A percentile compares a stretch with the other conserved stretches of the same genome.
Evolutionary conservation across 140 eudicot genomes (phyloP).

Genomic region (Bidens hawaiensis): DNA sequence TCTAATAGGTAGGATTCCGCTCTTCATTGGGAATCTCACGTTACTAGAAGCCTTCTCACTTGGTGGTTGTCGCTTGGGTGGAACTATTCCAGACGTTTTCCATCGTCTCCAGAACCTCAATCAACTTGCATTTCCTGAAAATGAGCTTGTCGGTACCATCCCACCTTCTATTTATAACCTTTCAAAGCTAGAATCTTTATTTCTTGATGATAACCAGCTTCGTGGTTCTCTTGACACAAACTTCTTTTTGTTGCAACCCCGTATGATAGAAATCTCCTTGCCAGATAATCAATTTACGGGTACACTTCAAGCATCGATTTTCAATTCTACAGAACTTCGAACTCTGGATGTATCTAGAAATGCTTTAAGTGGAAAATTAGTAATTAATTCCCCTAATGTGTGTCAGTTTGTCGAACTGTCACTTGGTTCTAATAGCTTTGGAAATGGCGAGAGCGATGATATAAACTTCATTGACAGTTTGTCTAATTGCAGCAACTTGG

Average conservation of each 20-base stretch:
- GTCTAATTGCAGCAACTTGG: constrained; percentile 11
- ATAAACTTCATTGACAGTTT: constrained; percentile 10
- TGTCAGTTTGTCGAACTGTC: background rate
- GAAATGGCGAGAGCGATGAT: constrained; percentile 5
- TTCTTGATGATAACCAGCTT: constrained; percentile 3
- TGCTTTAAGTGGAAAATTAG: background rate
- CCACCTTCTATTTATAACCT: constrained; percentile 25
- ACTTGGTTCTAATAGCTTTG: constrained; percentile 12
- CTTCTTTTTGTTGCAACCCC: constrained; percentile 6
- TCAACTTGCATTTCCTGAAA: background rate
- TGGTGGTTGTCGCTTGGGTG: background rate
- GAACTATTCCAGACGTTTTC: constrained; percentile 16
- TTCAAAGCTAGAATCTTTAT: background rate
- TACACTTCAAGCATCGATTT: constrained; percentile 21
- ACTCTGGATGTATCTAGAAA: background rate
- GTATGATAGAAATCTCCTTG: background rate
- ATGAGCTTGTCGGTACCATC: constrained; percentile 21
- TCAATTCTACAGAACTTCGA: too few species aligned
- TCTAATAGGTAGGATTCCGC: constrained; percentile 9
- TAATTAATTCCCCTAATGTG: background rate
- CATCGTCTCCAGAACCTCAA: background rate
- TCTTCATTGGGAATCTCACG: constrained; percentile 24
- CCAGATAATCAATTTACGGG: constrained; percentile 20
- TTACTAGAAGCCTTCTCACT: background rate
- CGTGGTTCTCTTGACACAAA: constrained; percentile 11